Base-by-base conservation (phyloP, 306 rosid species). In the Alnus rubra region DNA sequence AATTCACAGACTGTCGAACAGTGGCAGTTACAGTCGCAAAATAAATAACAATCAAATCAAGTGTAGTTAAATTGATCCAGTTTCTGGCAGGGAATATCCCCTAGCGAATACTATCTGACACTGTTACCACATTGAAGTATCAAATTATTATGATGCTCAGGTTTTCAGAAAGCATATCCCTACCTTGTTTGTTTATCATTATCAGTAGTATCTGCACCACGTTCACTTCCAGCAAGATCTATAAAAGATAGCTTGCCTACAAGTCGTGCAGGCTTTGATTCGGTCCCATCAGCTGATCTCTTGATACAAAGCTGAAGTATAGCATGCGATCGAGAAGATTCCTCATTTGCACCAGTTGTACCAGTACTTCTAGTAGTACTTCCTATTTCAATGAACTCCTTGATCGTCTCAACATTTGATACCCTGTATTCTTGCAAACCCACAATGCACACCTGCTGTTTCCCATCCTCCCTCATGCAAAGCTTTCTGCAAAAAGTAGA, bases 141-240 rank as follows among this genome's bases (percentile, higher is more conserved):
- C 53, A 48, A 28, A 64, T 30, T 56, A 12, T 23, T 51, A 69
- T 51, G 19, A 74, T 58, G 62, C 74, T 54, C 62, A 30, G 55
- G 48, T 65, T 52, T 67, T 73, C 67, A 58, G 6, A 67, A 58
- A 79, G 28, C 0, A 58, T 49, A 68, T 35, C 18, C 75, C 67
- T 72, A 88, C 97, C 97, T 90, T 67, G 97, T 92, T 62, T 88
- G 97, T 75, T 87, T 92, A 78, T 92, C 95, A 76, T 87, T 90
- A 82, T 90, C 93, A 12, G 96, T 90, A 11, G 97, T 92, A 84
- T 90, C 97, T 74, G 97, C 92, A 79, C 96, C 90, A 0, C 90
- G 96, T 84, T 90, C 97, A 85, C 97, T 92, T 84, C 96, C 97
- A 81, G 97, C 92, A 51, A 92, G 88, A 88, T 90, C 97, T 83